phyloP scores from a whole-genome alignment of 2,329 filamentous ascomycete genomes.

The Fusarium sublunatum region DNA sequence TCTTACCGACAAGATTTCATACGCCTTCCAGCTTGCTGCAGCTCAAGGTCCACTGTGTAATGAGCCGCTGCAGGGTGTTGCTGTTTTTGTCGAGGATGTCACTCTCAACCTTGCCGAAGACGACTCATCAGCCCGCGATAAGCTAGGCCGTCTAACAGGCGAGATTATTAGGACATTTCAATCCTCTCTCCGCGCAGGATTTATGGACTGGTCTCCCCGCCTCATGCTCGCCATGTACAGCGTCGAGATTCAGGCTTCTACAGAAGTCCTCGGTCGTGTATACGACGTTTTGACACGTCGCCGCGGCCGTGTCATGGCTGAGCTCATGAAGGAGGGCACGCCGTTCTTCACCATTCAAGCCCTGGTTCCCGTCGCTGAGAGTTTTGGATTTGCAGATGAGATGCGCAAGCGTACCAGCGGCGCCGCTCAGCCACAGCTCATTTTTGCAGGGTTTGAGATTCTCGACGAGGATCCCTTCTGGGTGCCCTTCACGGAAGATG shows the following conservation, averaged over 20 bases:
- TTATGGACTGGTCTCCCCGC: constrained; percentile 96
- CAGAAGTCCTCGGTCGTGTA: constrained; percentile 93
- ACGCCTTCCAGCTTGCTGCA: constrained; percentile 94
- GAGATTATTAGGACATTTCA: constrained; percentile 93
- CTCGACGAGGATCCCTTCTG: constrained; percentile 97
- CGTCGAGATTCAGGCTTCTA: constrained; percentile 96
- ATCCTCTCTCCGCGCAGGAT: constrained; percentile 83
- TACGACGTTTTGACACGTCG: constrained; percentile 98
- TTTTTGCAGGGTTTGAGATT: constrained; percentile 92
- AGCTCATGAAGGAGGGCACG: constrained; percentile 93
- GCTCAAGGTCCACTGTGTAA: constrained; percentile 90
- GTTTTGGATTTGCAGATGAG: constrained; percentile 95
- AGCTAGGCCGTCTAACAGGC: constrained; percentile 83
- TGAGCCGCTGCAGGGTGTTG: constrained; percentile 92
- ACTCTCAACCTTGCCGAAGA: constrained; percentile 67
- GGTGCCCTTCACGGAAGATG: constrained; percentile 96
- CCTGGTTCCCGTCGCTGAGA: constrained; percentile 89
- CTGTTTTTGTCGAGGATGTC: constrained; percentile 88
- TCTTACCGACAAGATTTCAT: constrained; percentile 88
- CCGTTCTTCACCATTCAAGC: constrained; percentile 96
- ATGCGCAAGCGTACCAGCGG: constrained; percentile 95
- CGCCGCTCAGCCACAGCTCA: constrained; percentile 89
- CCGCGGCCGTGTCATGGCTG: constrained; percentile 87
- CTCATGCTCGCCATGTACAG: constrained; percentile 97
- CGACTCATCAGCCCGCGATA: constrained; percentile 69